Percentiles rank a stretch among this genome's conserved stretches.
These are phyloP conservation scores for Rosa multiflora DNA, from an alignment of 306 rosid genomes.

Conservation along the genomic window DNA sequence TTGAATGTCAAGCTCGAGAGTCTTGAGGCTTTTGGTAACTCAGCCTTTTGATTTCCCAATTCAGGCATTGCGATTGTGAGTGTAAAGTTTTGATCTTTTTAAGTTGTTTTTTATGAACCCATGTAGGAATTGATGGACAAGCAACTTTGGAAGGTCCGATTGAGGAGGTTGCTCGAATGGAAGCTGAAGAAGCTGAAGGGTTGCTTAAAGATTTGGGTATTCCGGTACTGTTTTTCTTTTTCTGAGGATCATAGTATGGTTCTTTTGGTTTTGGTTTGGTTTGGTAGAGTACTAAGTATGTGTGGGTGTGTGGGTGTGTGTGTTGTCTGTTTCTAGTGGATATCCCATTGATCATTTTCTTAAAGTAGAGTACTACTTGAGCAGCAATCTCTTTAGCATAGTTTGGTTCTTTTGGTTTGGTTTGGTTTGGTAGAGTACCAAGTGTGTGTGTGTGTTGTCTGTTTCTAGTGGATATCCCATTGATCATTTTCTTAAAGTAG, in stretches of 20 bases:
- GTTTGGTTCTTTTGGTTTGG: no score
- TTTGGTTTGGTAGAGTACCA: no score
- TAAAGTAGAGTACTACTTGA: not conserved
- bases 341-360: not conserved
- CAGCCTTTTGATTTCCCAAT: conserved; percentile 1
- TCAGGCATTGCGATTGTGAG: not conserved
- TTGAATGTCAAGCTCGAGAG: conserved; percentile 75
- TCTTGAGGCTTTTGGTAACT: conserved; percentile 72
- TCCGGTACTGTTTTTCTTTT: conserved; percentile 51
- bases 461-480: not conserved
- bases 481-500: not conserved
- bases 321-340: not conserved
- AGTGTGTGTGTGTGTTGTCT: not conserved
- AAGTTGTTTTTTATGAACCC: not conserved
- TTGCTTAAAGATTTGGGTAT: conserved; percentile 82
- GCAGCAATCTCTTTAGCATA: no score
- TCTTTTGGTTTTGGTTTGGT: no score
- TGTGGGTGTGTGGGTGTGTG: no score
- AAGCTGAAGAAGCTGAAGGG: conserved; percentile 74
- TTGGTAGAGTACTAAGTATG: no score
- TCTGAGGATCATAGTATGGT: not conserved
- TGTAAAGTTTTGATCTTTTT: conserved; percentile 10
- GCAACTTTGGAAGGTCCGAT: conserved; percentile 76
- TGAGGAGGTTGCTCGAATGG: conserved; percentile 84
- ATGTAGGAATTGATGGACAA: conserved; percentile 66